Conservation (phyloP, 441 rosid genomes). For the Brassica hybrid region DNA sequence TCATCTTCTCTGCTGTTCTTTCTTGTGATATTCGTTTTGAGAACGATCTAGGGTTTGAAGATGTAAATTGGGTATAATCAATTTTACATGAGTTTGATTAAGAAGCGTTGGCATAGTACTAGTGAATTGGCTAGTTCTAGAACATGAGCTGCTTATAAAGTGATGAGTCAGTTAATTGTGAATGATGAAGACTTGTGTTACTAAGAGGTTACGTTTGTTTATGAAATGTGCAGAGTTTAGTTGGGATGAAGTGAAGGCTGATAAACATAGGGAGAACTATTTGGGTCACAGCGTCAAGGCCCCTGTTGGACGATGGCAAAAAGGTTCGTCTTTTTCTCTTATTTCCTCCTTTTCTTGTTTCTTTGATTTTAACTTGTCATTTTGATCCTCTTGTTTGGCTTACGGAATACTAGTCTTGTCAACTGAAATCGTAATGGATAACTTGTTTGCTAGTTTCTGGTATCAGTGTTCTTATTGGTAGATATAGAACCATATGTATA, state of each 20-base stretch:
- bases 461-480: slow-evolving; percentile 8
- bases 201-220: background rate
- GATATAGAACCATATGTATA: background rate
- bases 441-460: background rate
- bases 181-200: too few species aligned
- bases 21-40: background rate
- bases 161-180: too few species aligned
- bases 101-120: background rate
- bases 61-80: background rate
- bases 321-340: slow-evolving; percentile 54
- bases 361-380: background rate
- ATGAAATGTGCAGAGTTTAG: slow-evolving; percentile 68
- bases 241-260: slow-evolving; percentile 97
- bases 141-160: background rate
- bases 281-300: slow-evolving; percentile 95
- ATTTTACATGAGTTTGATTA: background rate
- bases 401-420: background rate
- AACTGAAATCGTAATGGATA: background rate
- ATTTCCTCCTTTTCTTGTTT: background rate
- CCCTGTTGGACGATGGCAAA: slow-evolving; percentile 98
- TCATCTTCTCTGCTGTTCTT: background rate
- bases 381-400: background rate
- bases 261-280: slow-evolving; percentile 92
- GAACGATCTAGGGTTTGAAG: slow-evolving; percentile 13
- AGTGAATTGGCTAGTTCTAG: background rate